phyloP scores from a whole-genome alignment of 2,329 filamentous ascomycete species.

The Dryadomyces sulphureus region DNA sequence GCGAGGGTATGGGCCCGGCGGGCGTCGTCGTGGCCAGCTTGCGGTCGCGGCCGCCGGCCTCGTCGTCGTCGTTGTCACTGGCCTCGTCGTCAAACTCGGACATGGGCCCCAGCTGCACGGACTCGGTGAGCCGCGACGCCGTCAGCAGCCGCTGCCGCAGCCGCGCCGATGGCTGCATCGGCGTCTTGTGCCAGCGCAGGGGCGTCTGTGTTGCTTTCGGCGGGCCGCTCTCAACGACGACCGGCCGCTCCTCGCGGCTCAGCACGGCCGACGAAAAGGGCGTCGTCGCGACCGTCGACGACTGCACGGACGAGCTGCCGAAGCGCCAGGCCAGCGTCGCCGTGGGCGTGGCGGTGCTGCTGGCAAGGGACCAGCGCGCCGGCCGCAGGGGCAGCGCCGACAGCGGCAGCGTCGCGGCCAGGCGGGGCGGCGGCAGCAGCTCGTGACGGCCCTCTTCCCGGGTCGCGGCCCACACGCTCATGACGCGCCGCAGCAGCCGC shows the following conservation, averaged over 20 bases:
- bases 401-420: neutral
- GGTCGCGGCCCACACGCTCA: slow-evolving; percentile 8
- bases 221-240: too few species aligned
- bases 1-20: slow-evolving; percentile 11
- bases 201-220: neutral
- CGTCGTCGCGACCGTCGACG: neutral
- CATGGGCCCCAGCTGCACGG: slow-evolving; percentile 13
- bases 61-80: neutral
- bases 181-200: neutral
- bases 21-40: slow-evolving; percentile 10
- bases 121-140: slow-evolving; percentile 11
- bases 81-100: slow-evolving; percentile 12
- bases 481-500: slow-evolving; percentile 7
- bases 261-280: neutral
- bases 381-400: neutral
- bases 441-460: neutral
- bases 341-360: neutral
- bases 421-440: too few species aligned
- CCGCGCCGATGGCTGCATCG: neutral
- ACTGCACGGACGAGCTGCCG: neutral
- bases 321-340: neutral
- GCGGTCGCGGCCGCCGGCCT: neutral
- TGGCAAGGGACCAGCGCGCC: neutral
- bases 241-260: neutral
- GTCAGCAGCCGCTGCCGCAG: slow-evolving; percentile 10